Base-by-base conservation (phyloP, 2,329 filamentous ascomycete genomes). In the Seiridium unicorne region DNA sequence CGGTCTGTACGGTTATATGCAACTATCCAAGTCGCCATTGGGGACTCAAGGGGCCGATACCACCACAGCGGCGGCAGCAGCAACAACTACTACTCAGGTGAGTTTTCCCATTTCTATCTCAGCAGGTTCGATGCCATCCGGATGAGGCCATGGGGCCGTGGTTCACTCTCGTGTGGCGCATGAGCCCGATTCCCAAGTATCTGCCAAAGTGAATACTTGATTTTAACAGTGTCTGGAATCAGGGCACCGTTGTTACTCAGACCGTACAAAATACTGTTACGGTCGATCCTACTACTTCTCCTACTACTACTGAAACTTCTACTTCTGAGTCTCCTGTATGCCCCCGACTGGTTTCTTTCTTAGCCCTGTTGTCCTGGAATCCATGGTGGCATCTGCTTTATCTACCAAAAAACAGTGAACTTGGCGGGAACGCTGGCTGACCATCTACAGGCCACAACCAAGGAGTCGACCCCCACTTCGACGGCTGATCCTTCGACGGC, bases 1-100 rank as follows among this genome's bases (percentile, higher is more conserved):
- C 38, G 79, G 77, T 51, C 68, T 87, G 3, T 94, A 78, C 68
- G 89, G 86, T 55, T 94, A 94, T 71, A 80, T 93, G 58, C 68
- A 78, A 32, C 73, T 90, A 11, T 72, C 70, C 57, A 77, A 76
- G 36, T 60, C 76, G 11, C 83, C 88, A 3, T 84, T 84, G 4
- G 88, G 89, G 44, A 91, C 88, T 3, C 73, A 73, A 54, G 77
- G 76, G 40, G 64, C 13, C 55, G 62, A 55, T 48, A 62, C 62
- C 26, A 61, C 69, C 38, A 64, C 63, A n/a, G 44, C 65, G 42
- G 62, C 68, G 11, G 62, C 70, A 40, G 58, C 64, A 51, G 58
- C 64, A 54, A 62, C 67, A 58, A 44, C 65, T 3, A 59, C 61
- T 8, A 44, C 64, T 1, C 57, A 62, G 58, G 73, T 70, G 70